A percentile compares a stretch with the other conserved stretches of the same genome.
Conservation (phyloP, 345 rosid species). For the Citrus australasica region DNA sequence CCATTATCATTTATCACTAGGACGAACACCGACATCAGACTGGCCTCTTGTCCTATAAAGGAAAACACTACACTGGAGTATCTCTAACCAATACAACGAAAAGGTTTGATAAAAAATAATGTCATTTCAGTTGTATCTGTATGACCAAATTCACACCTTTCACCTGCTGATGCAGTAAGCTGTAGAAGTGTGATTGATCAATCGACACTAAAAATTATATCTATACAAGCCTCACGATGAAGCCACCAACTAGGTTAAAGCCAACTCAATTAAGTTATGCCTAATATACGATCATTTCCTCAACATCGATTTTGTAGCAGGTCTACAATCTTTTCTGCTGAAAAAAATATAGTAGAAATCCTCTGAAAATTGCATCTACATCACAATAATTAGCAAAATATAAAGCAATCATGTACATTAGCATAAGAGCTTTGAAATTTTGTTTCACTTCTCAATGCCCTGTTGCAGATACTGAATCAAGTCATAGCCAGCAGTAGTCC, state of each 20-base stretch:
- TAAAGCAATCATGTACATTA: conserved; percentile 34
- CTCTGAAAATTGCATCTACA: conserved; percentile 14
- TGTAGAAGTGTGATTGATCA: neutral
- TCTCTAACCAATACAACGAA: too few relatives aligned
- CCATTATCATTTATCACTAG: too few relatives aligned
- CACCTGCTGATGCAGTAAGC: neutral
- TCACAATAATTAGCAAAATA: conserved; percentile 8
- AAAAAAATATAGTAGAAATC: conserved; percentile 15
- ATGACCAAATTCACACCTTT: too few relatives aligned
- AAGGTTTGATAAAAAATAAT: too few relatives aligned
- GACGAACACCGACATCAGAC: too few relatives aligned
- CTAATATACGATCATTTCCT: neutral
- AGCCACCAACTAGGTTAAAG: conserved; percentile 17
- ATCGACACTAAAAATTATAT: neutral
- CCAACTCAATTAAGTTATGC: conserved; percentile 5
- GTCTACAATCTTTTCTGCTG: conserved; percentile 2
- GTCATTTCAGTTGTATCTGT: too few relatives aligned
- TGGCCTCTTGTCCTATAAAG: too few relatives aligned
- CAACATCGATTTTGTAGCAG: neutral
- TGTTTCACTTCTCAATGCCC: conserved; percentile 80
- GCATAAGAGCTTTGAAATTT: neutral
- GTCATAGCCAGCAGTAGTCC: conserved; percentile 95
- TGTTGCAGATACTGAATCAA: conserved; percentile 94
- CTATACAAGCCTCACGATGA: conserved; percentile 25
- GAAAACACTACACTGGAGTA: too few relatives aligned